Conservation (phyloP, 805 yeast species). For the Candida wancherniae region DNA sequence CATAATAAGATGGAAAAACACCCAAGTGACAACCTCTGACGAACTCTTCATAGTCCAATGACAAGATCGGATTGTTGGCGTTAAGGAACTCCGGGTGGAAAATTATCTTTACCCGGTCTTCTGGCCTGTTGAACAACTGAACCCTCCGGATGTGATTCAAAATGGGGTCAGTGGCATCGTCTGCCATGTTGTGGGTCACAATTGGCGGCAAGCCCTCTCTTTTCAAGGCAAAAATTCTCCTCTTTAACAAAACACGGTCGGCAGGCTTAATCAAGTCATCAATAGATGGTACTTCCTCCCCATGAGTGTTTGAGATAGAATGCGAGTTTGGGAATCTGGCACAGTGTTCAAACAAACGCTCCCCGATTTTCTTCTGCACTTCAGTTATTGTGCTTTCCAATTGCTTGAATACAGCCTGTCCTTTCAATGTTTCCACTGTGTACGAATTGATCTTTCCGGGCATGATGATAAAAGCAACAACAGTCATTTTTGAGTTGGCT, state of each 20-base stretch:
- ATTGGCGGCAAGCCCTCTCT: conserved; percentile 89
- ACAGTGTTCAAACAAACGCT: conserved; percentile 85
- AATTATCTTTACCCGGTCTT: conserved; percentile 88
- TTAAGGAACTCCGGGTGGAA: conserved; percentile 97
- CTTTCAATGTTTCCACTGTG: conserved; percentile 91
- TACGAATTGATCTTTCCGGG: conserved; percentile 93
- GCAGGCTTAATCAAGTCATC: conserved; percentile 82
- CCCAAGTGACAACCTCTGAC: conserved; percentile 98
- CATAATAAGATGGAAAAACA: conserved; percentile 96
- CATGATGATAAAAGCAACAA: conserved; percentile 96
- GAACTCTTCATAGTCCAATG: conserved; percentile 93
- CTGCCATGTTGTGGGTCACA: conserved; percentile 94
- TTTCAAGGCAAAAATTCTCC: conserved; percentile 89
- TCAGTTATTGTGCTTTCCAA: conserved; percentile 84
- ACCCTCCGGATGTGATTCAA: conserved; percentile 89
- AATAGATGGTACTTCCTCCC: conserved; percentile 67
- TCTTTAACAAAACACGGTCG: conserved; percentile 82
- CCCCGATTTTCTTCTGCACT: conserved; percentile 81
- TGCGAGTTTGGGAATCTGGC: conserved; percentile 56
- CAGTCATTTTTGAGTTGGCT: conserved; percentile 79
- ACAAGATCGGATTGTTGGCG: conserved; percentile 88
- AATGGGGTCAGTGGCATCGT: conserved; percentile 87
- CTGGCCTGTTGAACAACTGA: conserved; percentile 81
- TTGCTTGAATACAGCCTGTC: conserved; percentile 93
- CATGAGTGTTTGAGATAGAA: conserved; percentile 34